These are phyloP conservation scores for Blastobotrys muscicola DNA, from an alignment of 805 yeast genomes.

Conservation along the genomic window DNA sequence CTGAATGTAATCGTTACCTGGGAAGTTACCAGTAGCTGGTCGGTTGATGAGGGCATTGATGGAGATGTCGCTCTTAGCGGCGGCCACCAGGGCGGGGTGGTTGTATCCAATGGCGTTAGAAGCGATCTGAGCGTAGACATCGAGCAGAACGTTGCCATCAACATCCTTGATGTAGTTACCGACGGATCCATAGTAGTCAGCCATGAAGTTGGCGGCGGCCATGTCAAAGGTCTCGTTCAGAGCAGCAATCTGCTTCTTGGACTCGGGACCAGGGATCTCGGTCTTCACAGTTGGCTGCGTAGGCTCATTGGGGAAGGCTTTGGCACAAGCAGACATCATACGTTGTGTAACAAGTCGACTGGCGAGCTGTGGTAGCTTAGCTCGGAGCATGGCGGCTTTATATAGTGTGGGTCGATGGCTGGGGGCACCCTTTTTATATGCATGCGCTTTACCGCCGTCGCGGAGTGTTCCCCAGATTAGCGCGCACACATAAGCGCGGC, in stretches of 20 bases:
- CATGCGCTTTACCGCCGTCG: too few relatives aligned
- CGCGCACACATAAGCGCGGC: too few relatives aligned
- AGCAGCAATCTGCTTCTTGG: constrained; percentile 41
- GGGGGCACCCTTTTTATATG: too few relatives aligned
- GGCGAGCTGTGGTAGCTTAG: too few relatives aligned
- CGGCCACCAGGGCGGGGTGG: constrained; percentile 63
- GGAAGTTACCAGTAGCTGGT: constrained; percentile 80
- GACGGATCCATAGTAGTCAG: constrained; percentile 61
- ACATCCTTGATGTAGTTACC: constrained; percentile 78
- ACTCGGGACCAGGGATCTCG: constrained; percentile 71
- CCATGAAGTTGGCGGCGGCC: constrained; percentile 64
- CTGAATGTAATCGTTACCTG: constrained; percentile 49
- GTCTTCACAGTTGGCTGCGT: constrained; percentile 52
- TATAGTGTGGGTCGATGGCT: too few relatives aligned
- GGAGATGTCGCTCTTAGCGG: constrained; percentile 63
- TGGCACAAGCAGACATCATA: constrained; percentile 1
- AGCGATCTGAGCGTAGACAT: constrained; percentile 75
- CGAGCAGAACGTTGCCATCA: constrained; percentile 68
- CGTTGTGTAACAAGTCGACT: neutral
- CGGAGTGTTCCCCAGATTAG: too few relatives aligned
- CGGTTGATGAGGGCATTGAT: constrained; percentile 66
- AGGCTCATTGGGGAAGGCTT: constrained; percentile 71
- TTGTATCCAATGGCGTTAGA: constrained; percentile 81
- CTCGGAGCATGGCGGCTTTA: too few relatives aligned
- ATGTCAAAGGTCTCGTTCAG: constrained; percentile 58